Evolutionary conservation across 2,329 filamentous ascomycete genomes (phyloP).

Genomic region (Aspergillus hiratsukae): DNA sequence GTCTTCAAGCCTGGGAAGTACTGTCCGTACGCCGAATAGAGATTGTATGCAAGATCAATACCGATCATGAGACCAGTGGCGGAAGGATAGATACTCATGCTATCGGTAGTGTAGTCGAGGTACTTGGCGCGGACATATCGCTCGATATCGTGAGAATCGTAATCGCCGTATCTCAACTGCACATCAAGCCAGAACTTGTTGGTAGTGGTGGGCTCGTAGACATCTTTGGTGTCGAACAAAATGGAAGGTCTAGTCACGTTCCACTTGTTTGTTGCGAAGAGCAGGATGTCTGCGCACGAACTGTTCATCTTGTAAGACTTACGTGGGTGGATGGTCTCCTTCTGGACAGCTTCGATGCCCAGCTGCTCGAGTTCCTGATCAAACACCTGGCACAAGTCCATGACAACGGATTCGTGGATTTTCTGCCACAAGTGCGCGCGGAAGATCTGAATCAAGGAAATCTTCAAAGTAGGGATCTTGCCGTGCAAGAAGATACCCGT

Average conservation of each 20-base stretch:
- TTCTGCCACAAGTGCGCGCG: slow-evolving; percentile 99
- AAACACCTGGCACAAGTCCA: slow-evolving; percentile 98
- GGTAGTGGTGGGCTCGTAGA: slow-evolving; percentile 86
- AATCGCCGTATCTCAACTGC: slow-evolving; percentile 93
- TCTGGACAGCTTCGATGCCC: slow-evolving; percentile 95
- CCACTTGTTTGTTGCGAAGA: slow-evolving; percentile 98
- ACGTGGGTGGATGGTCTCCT: slow-evolving; percentile 97
- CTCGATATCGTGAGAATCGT: slow-evolving; percentile 98
- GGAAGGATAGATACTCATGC: slow-evolving; percentile 97
- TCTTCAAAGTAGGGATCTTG: slow-evolving; percentile 97
- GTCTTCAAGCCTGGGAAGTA: slow-evolving; percentile 98
- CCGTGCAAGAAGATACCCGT: slow-evolving; percentile 99
- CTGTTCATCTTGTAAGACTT: slow-evolving; percentile 99
- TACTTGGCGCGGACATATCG: slow-evolving; percentile 97
- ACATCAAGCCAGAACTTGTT: slow-evolving; percentile 99
- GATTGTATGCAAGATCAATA: slow-evolving; percentile 94
- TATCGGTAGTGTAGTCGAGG: slow-evolving; percentile 97
- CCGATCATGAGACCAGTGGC: slow-evolving; percentile 96
- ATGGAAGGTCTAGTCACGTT: slow-evolving; percentile 92
- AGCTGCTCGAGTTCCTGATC: slow-evolving; percentile 95
- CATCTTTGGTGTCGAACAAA: slow-evolving; percentile 93
- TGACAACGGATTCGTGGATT: slow-evolving; percentile 97
- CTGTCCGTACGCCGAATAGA: slow-evolving; percentile 96
- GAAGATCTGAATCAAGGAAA: slow-evolving; percentile 98
- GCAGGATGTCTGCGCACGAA: slow-evolving; percentile 91